Percentiles rank a stretch among this genome's conserved stretches.
phyloP scores from a whole-genome alignment of 2,329 filamentous ascomycete species.

The Aspergillus felis region DNA sequence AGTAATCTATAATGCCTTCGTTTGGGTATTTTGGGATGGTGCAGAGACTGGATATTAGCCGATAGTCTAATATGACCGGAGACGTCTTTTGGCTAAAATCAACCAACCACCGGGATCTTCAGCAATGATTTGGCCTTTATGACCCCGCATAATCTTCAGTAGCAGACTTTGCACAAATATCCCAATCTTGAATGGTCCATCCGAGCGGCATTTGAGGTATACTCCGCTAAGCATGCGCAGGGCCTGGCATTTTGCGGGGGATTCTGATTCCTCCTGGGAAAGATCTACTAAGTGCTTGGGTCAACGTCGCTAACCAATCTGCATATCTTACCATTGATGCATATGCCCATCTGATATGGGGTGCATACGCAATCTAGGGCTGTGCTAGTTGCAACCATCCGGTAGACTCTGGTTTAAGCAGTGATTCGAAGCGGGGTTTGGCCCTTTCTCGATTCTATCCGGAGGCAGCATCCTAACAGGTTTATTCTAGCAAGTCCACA shows the following conservation, averaged over 20 bases:
- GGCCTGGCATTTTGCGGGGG: neutral
- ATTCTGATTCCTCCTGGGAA: neutral
- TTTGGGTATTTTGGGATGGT: neutral
- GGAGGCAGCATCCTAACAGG: no score
- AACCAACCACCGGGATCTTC: no score
- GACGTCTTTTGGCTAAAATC: neutral
- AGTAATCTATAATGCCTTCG: neutral
- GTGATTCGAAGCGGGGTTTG: no score
- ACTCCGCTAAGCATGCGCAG: neutral
- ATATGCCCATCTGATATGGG: neutral
- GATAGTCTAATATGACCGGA: neutral
- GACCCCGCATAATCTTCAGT: neutral
- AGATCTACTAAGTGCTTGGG: neutral
- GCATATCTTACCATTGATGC: neutral
- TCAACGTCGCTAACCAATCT: neutral
- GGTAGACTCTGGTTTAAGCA: neutral
- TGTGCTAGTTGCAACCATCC: neutral
- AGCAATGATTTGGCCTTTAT: neutral
- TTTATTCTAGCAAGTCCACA: no score
- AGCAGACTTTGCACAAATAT: neutral
- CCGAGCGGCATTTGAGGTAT: neutral
- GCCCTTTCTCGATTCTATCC: no score
- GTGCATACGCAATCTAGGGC: neutral
- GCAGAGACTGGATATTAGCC: neutral
- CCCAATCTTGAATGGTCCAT: neutral